Base-by-base conservation (phyloP, 2,329 filamentous ascomycete species). In the Neophaeococcomyces mojaviensis region DNA sequence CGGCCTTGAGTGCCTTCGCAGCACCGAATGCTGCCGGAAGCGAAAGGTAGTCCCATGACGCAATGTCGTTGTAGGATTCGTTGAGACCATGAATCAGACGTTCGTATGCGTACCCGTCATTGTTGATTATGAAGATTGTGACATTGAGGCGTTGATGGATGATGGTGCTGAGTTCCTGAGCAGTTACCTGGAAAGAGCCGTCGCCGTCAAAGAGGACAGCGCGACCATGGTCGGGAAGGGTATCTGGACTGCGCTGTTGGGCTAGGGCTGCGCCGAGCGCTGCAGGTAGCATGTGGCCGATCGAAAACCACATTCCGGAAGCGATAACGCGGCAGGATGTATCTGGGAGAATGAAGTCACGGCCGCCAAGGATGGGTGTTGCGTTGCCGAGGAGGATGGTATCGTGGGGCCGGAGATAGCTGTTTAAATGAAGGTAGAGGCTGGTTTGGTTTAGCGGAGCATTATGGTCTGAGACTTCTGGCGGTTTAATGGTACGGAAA, bases 161-260 rank as follows among this genome's bases (percentile, higher is more conserved):
- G 76, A 94, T 90, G 9, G 87, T 92, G 64, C 81, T 85, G 52
- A 56, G 62, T 65, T 92, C 88, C 62, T 94, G 88, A 0, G 78
- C 82, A 0, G 87, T 94, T 48, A 94, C 73, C 63, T 95, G 87
- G 65, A 94, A 82, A 47, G 82, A 87, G 22, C 88, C 88, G 58
- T 95, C 88, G 19, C 88, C 88, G n/a, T 88, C 86, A 59, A 94
- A 89, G 31, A 94, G 72, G 37, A 96, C 82, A 0, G 84, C 88
- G 49, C 88, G 70, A 20, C 67, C 73, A 66, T 24, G 24, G 3
- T 13, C 36, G n/a, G n/a, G 16, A 24, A 8, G 20, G n/a, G 13
- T 46, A 34, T 32, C 19, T 5, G 18, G 35, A 20, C 15, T 16
- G 24, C 39, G 44, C 34, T 40, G 47, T 18, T 48, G 52, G 1